Evolutionary conservation across 257 asterid genomes (phyloP), one percentile per base, ranked within the genome.

Genomic region (Jacaranda copaia): DNA sequence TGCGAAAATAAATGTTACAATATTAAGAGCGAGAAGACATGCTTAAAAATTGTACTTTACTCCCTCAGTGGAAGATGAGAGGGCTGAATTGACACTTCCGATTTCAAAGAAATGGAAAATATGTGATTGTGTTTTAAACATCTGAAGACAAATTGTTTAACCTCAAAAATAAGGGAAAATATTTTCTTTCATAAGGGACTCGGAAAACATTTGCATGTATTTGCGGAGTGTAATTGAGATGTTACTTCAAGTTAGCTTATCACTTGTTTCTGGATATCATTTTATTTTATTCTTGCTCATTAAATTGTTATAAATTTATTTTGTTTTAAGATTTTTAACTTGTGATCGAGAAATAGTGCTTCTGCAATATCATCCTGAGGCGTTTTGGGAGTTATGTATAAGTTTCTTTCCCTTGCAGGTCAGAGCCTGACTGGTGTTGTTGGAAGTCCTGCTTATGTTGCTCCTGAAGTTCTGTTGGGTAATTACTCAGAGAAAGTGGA

Each of bases 371-470:
- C 19, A 25, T 61, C n/a, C 55, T 48, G 32, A 49, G 61, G 57
- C 19, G 20, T 19, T 5, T 8, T 10, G n/a, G 19, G 49, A 64
- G 48, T 77, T 71, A 53, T 14, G 6, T 5, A 20, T 58, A 43
- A 45, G 42, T 7, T 55, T 36, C 8, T 70, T 73, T 67, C 48
- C 58, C 8, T 46, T 80, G 14, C 79, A 85, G 90, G 92, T 80
- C 88, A 84, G 79, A 82, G 79, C 63, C 72, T 85, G 74, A 80
- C 76, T 45, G 90, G 88, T 61, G 69, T 85, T 19, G 90, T 84
- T 76, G 88, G 91, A 73, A 87, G 88, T 80, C 89, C 92, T 75
- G 92, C 90, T 74, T 88, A 88, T 72, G 85, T 88, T 75, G 89
- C 92, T 64, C 92, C 92, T n/a, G 90, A 88, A 80, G 85, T 88